Evolutionary conservation across 345 rosid genomes (phyloP).

Genomic region (Mercurialis annua): DNA sequence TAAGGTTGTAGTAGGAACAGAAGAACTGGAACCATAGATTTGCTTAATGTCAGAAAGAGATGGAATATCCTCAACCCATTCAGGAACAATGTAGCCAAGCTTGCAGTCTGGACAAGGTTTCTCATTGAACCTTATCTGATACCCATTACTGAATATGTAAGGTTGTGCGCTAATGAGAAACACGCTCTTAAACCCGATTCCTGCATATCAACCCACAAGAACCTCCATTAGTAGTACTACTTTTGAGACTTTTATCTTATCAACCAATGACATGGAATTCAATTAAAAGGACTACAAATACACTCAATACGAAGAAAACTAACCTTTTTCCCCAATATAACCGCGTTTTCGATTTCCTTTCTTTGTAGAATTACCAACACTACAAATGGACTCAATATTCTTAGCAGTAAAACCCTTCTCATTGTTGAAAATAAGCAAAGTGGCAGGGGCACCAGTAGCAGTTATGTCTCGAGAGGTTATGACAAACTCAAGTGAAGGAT

Average conservation of each 20-base stretch:
- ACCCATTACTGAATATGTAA: slow-evolving; percentile 27
- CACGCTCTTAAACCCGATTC: slow-evolving; percentile 24
- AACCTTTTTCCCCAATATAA: slow-evolving; percentile 82
- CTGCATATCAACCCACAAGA: background rate
- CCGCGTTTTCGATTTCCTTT: slow-evolving; percentile 60
- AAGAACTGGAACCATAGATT: slow-evolving; percentile 44
- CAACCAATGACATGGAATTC: too few relatives aligned
- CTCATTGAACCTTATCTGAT: slow-evolving; percentile 58
- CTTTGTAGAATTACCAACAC: slow-evolving; percentile 67
- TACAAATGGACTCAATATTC: slow-evolving; percentile 65
- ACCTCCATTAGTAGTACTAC: background rate
- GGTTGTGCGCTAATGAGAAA: slow-evolving; percentile 15
- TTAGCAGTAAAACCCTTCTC: slow-evolving; percentile 59
- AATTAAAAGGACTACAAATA: too few relatives aligned
- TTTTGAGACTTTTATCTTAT: too few relatives aligned
- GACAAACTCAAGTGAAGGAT: slow-evolving; percentile 73
- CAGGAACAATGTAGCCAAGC: slow-evolving; percentile 72
- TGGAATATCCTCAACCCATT: slow-evolving; percentile 68
- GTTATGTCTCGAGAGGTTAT: slow-evolving; percentile 70
- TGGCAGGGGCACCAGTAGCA: slow-evolving; percentile 58
- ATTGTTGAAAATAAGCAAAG: slow-evolving; percentile 60
- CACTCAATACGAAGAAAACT: background rate
- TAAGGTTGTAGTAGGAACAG: slow-evolving; percentile 54
- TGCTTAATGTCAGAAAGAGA: slow-evolving; percentile 39
- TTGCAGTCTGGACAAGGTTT: slow-evolving; percentile 57